A percentile compares a stretch with the other conserved stretches of the same genome.
phyloP scores from a whole-genome alignment of 225 moss, liverwort and hornwort species.

The Polytrichum commune region DNA sequence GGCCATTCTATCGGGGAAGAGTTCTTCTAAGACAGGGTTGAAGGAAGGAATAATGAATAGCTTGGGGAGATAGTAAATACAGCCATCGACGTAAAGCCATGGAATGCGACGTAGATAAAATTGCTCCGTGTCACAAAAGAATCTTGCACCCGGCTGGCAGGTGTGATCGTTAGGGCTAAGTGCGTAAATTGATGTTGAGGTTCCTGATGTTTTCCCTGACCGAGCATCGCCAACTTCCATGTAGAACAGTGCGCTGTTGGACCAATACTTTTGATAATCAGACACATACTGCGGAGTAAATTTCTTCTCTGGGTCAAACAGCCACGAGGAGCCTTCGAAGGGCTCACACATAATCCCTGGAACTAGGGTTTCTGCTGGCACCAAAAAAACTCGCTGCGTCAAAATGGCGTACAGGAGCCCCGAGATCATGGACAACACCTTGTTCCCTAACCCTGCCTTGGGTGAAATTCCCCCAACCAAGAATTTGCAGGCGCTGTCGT shows the following conservation, averaged over 20 bases:
- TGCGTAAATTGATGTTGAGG: conserved; percentile 33
- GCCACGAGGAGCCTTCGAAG: conserved; percentile 46
- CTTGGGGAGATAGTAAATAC: conserved; percentile 81
- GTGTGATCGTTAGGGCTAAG: conserved; percentile 34
- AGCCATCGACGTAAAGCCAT: conserved; percentile 81
- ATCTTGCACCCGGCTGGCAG: conserved; percentile 69
- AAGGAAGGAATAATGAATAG: conserved; percentile 75
- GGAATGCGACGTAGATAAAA: conserved; percentile 44
- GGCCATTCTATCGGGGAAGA: conserved; percentile 80
- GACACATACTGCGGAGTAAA: conserved; percentile 51
- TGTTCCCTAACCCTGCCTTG: conserved; percentile 77
- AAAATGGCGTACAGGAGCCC: conserved; percentile 40
- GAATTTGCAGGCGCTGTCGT: conserved; percentile 59
- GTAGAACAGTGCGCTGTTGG: conserved; percentile 49
- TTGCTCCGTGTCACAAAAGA: conserved; percentile 77
- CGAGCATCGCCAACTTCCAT: conserved; percentile 25
- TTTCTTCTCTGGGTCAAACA: conserved; percentile 33
- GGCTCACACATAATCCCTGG: conserved; percentile 49
- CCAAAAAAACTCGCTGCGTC: conserved; percentile 45
- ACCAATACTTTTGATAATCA: conserved; percentile 28
- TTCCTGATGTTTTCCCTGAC: conserved; percentile 10
- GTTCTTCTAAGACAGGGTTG: conserved; percentile 63
- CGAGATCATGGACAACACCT: conserved; percentile 45
- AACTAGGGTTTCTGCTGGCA: conserved; percentile 36
- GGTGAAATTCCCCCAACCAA: conserved; percentile 54